Conservation (phyloP, 805 yeast species). For the Lipomyces sp. region DNA sequence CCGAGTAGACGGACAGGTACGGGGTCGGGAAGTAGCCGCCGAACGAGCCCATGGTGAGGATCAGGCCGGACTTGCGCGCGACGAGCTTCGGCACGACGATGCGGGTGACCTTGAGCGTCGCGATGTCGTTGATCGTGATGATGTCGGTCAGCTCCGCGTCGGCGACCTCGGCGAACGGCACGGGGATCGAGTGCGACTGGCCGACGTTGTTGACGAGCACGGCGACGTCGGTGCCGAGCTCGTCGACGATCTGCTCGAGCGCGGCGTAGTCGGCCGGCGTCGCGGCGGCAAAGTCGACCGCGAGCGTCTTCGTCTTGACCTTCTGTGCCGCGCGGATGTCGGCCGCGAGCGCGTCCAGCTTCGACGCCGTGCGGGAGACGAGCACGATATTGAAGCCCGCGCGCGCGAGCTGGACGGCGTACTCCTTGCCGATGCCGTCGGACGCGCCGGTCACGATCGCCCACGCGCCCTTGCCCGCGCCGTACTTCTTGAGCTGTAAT, state of each 20-base stretch:
- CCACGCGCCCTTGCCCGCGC: constrained; percentile 74
- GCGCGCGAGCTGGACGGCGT: constrained; percentile 76
- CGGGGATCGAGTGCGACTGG: constrained; percentile 90
- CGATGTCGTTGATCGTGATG: constrained; percentile 78
- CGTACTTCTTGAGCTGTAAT: constrained; percentile 58
- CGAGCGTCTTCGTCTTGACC: constrained; percentile 63
- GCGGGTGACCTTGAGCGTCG: constrained; percentile 81
- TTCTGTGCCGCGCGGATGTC: constrained; percentile 54
- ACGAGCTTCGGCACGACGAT: constrained; percentile 69
- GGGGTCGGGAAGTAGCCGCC: constrained; percentile 95
- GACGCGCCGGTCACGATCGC: constrained; percentile 98
- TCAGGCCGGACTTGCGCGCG: constrained; percentile 49
- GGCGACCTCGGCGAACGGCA: constrained; percentile 79
- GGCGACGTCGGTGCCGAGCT: constrained; percentile 38
- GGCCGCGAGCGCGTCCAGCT: constrained; percentile 61
- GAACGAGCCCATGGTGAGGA: constrained; percentile 94
- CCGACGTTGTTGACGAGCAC: constrained; percentile 91
- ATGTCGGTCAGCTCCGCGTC: constrained; percentile 73
- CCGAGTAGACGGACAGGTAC: constrained; percentile 86
- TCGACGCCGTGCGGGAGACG: constrained; percentile 78
- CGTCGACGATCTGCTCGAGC: constrained; percentile 38
- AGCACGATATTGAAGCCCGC: constrained; percentile 80
- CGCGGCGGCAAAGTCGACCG: constrained; percentile 76
- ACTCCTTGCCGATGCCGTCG: constrained; percentile 96
- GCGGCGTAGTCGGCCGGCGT: constrained; percentile 52